Evolutionary conservation across 169 alveolate genomes (phyloP).

Genomic region (Theileria luwenshuni): DNA sequence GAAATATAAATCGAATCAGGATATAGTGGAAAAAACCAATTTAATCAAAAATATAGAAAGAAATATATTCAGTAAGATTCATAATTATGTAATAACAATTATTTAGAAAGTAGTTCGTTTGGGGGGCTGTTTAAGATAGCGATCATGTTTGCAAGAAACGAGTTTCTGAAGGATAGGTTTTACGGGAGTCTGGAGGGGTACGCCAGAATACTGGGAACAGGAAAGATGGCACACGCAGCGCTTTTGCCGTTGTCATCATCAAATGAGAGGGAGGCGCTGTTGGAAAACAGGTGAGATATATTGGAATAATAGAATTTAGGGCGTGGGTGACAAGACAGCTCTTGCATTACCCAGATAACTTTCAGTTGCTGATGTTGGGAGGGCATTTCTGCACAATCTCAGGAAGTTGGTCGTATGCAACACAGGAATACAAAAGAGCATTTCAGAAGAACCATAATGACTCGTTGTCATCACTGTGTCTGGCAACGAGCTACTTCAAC

Average conservation of each 20-base stretch:
- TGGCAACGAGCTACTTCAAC: conserved; percentile 70
- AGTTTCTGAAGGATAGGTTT: conserved; percentile 31
- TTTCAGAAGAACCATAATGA: conserved; percentile 62
- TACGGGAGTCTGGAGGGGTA: conserved; percentile 48
- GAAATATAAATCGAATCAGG: conserved; percentile 44
- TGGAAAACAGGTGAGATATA: conserved; percentile 43
- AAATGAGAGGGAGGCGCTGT: conserved; percentile 58
- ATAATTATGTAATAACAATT: background rate
- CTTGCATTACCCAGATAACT: conserved; percentile 62
- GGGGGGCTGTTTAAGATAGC: conserved; percentile 63
- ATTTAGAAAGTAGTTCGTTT: conserved; percentile 51
- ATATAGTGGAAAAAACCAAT: conserved; percentile 39
- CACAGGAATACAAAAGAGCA: conserved; percentile 73
- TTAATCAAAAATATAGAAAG: conserved; percentile 43
- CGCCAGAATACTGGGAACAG: conserved; percentile 50
- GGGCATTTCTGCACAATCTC: conserved; percentile 76
- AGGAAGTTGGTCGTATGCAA: conserved; percentile 75
- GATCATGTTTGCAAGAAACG: conserved; percentile 51
- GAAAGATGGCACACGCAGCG: conserved; percentile 62
- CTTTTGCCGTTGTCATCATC: conserved; percentile 58
- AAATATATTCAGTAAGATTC: conserved; percentile 28
- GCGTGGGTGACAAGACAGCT: conserved; percentile 76
- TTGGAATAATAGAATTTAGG: conserved; percentile 7
- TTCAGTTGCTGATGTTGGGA: conserved; percentile 66
- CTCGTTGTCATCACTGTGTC: conserved; percentile 67